A percentile compares a stretch with the other conserved stretches of the same genome.
These are phyloP conservation scores for Xylariaceae sp. DNA, from an alignment of 2,329 filamentous ascomycete species.

Conservation along the genomic window DNA sequence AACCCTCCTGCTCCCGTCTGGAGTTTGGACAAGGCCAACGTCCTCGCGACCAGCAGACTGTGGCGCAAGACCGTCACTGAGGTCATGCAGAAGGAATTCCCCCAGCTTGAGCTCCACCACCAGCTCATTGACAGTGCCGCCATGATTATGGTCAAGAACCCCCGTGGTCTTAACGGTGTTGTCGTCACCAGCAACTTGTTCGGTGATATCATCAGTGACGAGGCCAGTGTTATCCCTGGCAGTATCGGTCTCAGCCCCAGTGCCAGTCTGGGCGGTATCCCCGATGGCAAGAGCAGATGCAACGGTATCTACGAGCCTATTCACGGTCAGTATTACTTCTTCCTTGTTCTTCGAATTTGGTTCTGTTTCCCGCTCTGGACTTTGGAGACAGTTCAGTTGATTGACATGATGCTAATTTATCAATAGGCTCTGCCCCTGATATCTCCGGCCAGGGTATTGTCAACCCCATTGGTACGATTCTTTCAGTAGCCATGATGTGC, in stretches of 20 bases:
- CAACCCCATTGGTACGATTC: constrained; percentile 85
- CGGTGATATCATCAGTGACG: constrained; percentile 92
- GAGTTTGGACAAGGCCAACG: constrained; percentile 94
- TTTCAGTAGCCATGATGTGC: constrained; percentile 93
- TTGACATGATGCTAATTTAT: constrained; percentile 1
- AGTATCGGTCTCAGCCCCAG: constrained; percentile 83
- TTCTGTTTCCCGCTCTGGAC: neutral
- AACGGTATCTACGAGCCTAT: constrained; percentile 98
- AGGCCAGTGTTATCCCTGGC: constrained; percentile 90
- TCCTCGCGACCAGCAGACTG: constrained; percentile 80
- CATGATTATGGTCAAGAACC: constrained; percentile 97
- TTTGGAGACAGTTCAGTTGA: neutral
- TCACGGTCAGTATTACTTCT: constrained; percentile 58
- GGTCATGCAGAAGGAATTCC: constrained; percentile 83
- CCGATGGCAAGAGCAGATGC: constrained; percentile 75
- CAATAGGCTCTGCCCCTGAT: constrained; percentile 75
- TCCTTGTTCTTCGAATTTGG: neutral
- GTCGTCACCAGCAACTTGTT: constrained; percentile 92
- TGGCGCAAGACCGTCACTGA: constrained; percentile 86
- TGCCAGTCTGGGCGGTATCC: constrained; percentile 79
- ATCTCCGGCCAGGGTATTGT: constrained; percentile 89
- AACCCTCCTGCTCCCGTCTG: constrained; percentile 73
- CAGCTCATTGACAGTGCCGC: constrained; percentile 95
- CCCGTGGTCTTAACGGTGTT: constrained; percentile 78
- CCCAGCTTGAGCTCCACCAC: constrained; percentile 74